These are phyloP conservation scores for Elsinoe necatrix DNA, from an alignment of 2,329 filamentous ascomycete species.

Conservation along the genomic window DNA sequence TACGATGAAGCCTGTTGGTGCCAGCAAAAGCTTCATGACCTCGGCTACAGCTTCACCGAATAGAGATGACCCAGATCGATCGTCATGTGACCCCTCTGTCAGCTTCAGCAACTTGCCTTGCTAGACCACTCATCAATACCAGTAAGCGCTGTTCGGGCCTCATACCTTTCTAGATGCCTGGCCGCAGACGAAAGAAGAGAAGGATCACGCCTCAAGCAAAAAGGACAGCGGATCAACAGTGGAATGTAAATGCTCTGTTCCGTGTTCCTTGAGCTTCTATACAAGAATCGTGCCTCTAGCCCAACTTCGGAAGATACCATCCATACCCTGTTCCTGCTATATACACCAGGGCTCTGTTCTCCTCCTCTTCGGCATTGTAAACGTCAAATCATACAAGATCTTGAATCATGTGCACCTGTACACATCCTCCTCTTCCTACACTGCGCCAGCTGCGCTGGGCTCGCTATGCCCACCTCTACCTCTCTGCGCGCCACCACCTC, in stretches of 20 bases:
- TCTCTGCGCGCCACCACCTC: not conserved
- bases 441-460: not conserved
- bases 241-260: not conserved
- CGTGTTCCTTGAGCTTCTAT: slow-evolving; percentile 11
- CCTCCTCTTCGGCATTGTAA: not conserved
- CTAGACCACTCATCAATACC: no score
- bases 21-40: not conserved
- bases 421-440: not conserved
- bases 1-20: not conserved
- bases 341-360: not conserved
- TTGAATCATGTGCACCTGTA: not conserved
- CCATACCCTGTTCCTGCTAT: not conserved
- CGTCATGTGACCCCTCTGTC: no score
- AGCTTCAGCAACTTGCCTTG: no score
- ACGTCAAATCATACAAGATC: not conserved
- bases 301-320: no score
- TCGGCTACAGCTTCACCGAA: not conserved
- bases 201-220: no score
- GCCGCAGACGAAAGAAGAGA: not conserved
- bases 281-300: not conserved
- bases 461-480: not conserved
- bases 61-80: not conserved
- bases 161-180: no score
- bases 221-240: not conserved
- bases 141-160: no score